phyloP scores from a whole-genome alignment of 2,329 filamentous ascomycete species.

The Fusarium torreyae region DNA sequence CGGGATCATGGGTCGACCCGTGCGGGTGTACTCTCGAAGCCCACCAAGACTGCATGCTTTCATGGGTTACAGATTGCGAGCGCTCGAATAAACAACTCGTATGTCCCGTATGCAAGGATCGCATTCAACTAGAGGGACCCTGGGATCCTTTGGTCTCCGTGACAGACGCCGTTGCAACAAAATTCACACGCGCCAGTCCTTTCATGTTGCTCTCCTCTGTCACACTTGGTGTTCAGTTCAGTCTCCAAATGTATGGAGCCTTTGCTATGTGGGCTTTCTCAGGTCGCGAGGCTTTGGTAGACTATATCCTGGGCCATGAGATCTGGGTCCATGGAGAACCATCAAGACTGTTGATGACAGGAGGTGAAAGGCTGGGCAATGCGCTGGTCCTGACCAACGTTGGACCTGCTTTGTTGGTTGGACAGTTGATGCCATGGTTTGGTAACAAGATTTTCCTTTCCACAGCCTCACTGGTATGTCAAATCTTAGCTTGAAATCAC shows the following conservation, averaged over 20 bases:
- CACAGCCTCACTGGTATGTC: conserved; percentile 59
- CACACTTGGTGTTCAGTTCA: conserved; percentile 64
- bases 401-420: conserved; percentile 62
- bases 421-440: conserved; percentile 61
- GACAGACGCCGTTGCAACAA: conserved; percentile 70
- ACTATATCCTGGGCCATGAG: conserved; percentile 59
- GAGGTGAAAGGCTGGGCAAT: conserved; percentile 53
- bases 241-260: conserved; percentile 68
- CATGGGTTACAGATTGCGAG: conserved; percentile 95
- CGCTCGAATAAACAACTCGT: conserved; percentile 75
- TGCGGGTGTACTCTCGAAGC: conserved; percentile 93
- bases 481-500: not conserved
- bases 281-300: conserved; percentile 61
- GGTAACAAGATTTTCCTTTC: conserved; percentile 61
- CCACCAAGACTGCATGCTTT: conserved; percentile 89
- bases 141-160: conserved; percentile 80
- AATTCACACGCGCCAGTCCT: conserved; percentile 69
- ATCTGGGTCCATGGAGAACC: conserved; percentile 49
- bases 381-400: conserved; percentile 61
- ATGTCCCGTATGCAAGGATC: conserved; percentile 91
- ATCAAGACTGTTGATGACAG: conserved; percentile 43
- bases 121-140: conserved; percentile 82
- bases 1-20: conserved; percentile 82
- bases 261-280: conserved; percentile 67
- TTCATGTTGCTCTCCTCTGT: conserved; percentile 76